Evolutionary conservation across 768 basidiomycete species (phyloP).

Genomic region (Lanmaoa pseudosensibilis): DNA sequence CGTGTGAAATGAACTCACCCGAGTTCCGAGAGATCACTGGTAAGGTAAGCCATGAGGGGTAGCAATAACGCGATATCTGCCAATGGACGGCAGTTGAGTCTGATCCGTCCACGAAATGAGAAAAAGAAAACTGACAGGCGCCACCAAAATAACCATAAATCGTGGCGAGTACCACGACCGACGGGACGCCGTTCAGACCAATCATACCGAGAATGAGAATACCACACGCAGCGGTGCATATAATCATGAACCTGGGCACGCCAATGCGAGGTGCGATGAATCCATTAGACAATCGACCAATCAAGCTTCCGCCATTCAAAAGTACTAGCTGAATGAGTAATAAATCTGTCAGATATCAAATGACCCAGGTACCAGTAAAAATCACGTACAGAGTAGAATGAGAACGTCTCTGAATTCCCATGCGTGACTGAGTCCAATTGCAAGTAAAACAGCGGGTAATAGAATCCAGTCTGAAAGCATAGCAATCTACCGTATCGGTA

Average conservation of each 20-base stretch:
- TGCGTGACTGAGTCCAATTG: slow-evolving; percentile 54
- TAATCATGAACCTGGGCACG: slow-evolving; percentile 42
- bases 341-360: background rate
- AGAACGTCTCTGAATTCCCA: slow-evolving; percentile 44
- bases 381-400: slow-evolving; percentile 53
- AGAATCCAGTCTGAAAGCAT: slow-evolving; percentile 40
- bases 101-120: background rate
- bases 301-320: slow-evolving; percentile 49
- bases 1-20: slow-evolving; percentile 32
- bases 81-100: background rate
- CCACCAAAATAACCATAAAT: slow-evolving; percentile 52
- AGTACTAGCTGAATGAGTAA: slow-evolving; percentile 43
- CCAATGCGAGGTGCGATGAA: slow-evolving; percentile 45
- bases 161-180: slow-evolving; percentile 40
- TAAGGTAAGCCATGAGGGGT: slow-evolving; percentile 45
- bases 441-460: slow-evolving; percentile 55
- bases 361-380: background rate
- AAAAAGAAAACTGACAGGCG: slow-evolving; percentile 29
- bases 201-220: slow-evolving; percentile 47
- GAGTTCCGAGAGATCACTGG: slow-evolving; percentile 48
- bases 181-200: slow-evolving; percentile 35
- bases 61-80: slow-evolving; percentile 40
- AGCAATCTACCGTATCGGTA: slow-evolving; percentile 9
- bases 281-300: slow-evolving; percentile 51
- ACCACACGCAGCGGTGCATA: slow-evolving; percentile 32